phyloP scores from a whole-genome alignment of 345 rosid species.

The Lenwebbia sp. region DNA sequence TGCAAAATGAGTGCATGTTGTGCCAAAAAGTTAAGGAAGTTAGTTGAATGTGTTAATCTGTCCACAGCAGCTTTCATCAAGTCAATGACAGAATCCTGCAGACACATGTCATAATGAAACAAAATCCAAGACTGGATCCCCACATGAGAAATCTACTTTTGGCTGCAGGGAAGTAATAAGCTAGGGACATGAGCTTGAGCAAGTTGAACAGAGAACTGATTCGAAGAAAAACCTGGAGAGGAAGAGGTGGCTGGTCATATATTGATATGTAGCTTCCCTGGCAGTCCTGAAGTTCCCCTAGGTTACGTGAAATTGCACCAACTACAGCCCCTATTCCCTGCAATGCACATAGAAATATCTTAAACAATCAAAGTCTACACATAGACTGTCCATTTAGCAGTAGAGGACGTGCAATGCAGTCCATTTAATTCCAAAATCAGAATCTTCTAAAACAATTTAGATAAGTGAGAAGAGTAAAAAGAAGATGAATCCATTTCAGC shows the following conservation, averaged over 20 bases:
- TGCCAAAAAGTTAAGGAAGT: conserved; percentile 79
- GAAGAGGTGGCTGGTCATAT: conserved; percentile 83
- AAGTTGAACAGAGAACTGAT: neutral
- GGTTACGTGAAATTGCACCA: conserved; percentile 97
- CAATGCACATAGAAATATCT: conserved; percentile 1
- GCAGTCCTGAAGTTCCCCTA: conserved; percentile 92
- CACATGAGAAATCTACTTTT: neutral
- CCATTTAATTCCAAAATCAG: neutral
- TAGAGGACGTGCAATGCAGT: neutral
- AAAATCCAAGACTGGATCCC: neutral
- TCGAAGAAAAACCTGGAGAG: conserved; percentile 53
- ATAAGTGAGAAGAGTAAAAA: neutral
- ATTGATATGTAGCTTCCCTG: conserved; percentile 94
- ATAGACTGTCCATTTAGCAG: neutral
- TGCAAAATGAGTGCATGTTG: conserved; percentile 97
- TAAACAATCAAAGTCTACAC: neutral
- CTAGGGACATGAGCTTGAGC: neutral
- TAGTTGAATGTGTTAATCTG: conserved; percentile 73
- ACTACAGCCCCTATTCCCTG: conserved; percentile 98
- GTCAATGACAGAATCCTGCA: conserved; percentile 85
- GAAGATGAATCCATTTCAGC: neutral
- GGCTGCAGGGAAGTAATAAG: neutral
- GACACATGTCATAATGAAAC: conserved; percentile 3
- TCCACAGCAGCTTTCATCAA: conserved; percentile 78
- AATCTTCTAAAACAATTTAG: neutral